Percentiles rank a stretch among this genome's conserved stretches.
Conservation (phyloP, 2,329 filamentous ascomycete genomes). For the Albifimbria verrucaria region DNA sequence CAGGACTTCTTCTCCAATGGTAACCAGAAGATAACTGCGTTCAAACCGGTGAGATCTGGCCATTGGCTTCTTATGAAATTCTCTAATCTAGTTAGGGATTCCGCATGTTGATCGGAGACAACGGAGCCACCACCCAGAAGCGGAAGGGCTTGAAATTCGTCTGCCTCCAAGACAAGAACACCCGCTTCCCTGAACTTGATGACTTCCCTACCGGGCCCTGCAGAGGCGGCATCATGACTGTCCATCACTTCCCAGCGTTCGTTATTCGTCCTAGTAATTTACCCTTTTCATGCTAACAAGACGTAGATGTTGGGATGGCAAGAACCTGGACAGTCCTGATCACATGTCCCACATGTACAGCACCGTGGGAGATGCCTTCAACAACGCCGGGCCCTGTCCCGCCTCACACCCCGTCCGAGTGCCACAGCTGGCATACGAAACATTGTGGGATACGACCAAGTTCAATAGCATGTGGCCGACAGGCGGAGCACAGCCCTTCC, state of each 20-base stretch:
- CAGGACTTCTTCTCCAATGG: constrained; percentile 2
- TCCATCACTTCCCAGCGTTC: constrained; percentile 1
- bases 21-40: constrained; percentile 1
- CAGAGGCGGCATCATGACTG: constrained; percentile 1
- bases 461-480: constrained; percentile 29
- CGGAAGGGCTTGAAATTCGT: background rate
- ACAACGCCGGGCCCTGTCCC: constrained; percentile 14
- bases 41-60: background rate
- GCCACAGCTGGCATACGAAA: constrained; percentile 38
- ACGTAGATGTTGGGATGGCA: background rate
- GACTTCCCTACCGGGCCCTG: background rate
- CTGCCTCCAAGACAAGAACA: background rate
- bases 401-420: constrained; percentile 34
- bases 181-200: background rate
- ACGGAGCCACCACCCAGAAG: background rate
- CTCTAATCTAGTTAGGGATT: background rate
- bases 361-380: constrained; percentile 1
- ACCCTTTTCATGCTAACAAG: background rate
- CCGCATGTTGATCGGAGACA: constrained; percentile 1
- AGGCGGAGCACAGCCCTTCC: constrained; percentile 26
- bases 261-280: background rate
- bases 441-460: constrained; percentile 35
- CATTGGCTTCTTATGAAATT: background rate
- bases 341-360: constrained; percentile 4
- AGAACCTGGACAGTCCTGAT: background rate